Evolutionary conservation across 2,329 filamentous ascomycete genomes (phyloP).

Genomic region (Trichophyton schoenleinii): DNA sequence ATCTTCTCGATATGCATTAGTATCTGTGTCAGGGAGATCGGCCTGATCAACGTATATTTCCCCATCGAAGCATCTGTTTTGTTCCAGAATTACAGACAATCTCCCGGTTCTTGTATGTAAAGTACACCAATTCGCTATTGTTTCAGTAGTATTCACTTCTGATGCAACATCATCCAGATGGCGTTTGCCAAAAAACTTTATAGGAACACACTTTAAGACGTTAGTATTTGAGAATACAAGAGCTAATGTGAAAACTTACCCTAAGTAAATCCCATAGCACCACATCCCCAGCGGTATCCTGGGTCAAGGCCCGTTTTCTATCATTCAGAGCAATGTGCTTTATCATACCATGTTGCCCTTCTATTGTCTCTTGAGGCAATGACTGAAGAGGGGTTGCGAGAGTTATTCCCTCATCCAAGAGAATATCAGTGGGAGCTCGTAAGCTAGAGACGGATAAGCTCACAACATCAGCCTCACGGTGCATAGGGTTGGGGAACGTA

Average conservation of each 20-base stretch:
- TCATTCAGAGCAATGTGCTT: constrained; percentile 91
- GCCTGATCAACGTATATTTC: constrained; percentile 94
- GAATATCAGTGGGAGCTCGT: constrained; percentile 14
- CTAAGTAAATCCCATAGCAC: constrained; percentile 86
- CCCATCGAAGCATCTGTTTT: constrained; percentile 92
- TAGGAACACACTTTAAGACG: constrained; percentile 58
- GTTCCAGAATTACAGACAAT: constrained; percentile 79
- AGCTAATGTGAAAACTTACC: constrained; percentile 36
- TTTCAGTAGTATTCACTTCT: constrained; percentile 75
- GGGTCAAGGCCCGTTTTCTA: constrained; percentile 71
- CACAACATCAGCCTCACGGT: constrained; percentile 45
- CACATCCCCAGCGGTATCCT: constrained; percentile 91
- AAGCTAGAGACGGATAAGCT: constrained; percentile 20
- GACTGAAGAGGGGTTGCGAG: constrained; percentile 52
- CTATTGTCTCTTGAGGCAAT: constrained; percentile 67
- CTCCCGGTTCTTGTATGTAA: constrained; percentile 88
- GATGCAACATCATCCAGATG: constrained; percentile 86
- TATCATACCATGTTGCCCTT: constrained; percentile 87
- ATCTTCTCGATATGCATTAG: constrained; percentile 77
- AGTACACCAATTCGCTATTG: constrained; percentile 89
- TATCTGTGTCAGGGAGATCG: constrained; percentile 51
- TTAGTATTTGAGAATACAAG: not conserved
- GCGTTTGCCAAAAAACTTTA: constrained; percentile 85
- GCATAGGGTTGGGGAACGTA: constrained; percentile 51
- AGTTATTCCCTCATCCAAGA: constrained; percentile 38